Evolutionary conservation across 164 flowering plant species (phyloP), one percentile per base, ranked within the genome.

Genomic region (Kingdonia uniflora): DNA sequence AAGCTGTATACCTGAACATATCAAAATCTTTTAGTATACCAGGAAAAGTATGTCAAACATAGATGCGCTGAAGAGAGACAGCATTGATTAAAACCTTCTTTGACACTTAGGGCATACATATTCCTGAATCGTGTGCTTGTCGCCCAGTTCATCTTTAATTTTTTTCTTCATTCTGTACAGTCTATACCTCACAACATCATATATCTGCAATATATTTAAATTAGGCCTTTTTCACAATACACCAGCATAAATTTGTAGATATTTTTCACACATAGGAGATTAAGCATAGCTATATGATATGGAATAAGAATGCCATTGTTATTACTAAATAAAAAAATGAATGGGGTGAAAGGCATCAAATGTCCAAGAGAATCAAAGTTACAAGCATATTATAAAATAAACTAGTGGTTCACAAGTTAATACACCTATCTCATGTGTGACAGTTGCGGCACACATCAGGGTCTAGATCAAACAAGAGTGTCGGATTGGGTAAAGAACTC

Each of bases 131-230:
- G 96, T 84, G 64, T 94, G 87, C 74, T 80, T 85, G 75, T 74
- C 67, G 11, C 89, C 99, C 53, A 94, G 60, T 56, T 89, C 92
- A 74, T 89, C 97, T 63, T 85, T 94, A 41, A 94, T 59, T 51
- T 81, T 85, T 66, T 94, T 86, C 90, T 65, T 85, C 97, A 94
- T 80, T 10, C 99, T 84, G 59, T 94, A 86, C 56, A 89, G 44
- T 69, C 97, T 80, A 63, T 89, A 94, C 68, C 99, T 74, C 50
- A 89, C 90, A 21, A 89, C 92, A 74, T 94, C 99, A 76, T 76
- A 73, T 54, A 94, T 81, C 99, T 94, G 82, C 73, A 74, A 63
- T 21, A 64, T 1, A 66, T 14, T 59, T 50, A 14, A 11, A 29
- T 49, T 24, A 52, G 53, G 33, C 54, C 41, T 33, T 51, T 19